These are phyloP conservation scores for Domatiomyces globalis DNA, from an alignment of 2,329 filamentous ascomycete species.

Conservation along the genomic window DNA sequence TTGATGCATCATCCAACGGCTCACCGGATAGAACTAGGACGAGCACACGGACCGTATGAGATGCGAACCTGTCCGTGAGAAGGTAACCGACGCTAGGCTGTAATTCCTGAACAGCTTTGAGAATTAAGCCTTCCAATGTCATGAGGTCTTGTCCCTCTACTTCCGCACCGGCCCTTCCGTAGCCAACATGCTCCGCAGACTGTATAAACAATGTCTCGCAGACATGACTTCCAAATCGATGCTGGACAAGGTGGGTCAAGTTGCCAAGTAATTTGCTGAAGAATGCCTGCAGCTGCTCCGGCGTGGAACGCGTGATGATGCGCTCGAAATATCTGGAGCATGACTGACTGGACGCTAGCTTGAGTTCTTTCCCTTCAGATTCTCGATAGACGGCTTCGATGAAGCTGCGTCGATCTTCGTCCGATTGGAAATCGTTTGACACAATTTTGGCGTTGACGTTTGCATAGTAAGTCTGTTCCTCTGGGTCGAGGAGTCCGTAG, in stretches of 20 bases:
- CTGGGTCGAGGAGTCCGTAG: conserved; percentile 81
- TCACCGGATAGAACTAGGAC: conserved; percentile 74
- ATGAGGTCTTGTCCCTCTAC: conserved; percentile 34
- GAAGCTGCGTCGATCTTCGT: conserved; percentile 58
- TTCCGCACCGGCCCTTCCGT: conserved; percentile 33
- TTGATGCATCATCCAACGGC: conserved; percentile 55
- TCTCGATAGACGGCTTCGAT: conserved; percentile 74
- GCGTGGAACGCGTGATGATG: conserved; percentile 66
- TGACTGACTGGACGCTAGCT: conserved; percentile 88
- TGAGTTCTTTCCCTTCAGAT: conserved; percentile 82
- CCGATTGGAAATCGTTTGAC: conserved; percentile 66
- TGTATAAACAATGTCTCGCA: conserved; percentile 85
- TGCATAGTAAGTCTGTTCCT: conserved; percentile 93
- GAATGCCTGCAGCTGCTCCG: conserved; percentile 67
- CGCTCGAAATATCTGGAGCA: conserved; percentile 89
- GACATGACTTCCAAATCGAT: conserved; percentile 94
- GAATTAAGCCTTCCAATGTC: conserved; percentile 72
- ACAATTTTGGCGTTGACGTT: conserved; percentile 81
- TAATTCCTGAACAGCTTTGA: conserved; percentile 74
- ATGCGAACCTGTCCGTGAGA: conserved; percentile 77
- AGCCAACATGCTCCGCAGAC: conserved; percentile 62
- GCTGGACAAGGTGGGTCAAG: conserved; percentile 79
- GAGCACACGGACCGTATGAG: conserved; percentile 75
- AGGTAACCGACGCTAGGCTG: conserved; percentile 70
- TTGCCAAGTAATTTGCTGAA: conserved; percentile 77